A percentile compares a stretch with the other conserved stretches of the same genome.
phyloP scores from a whole-genome alignment of 176 grass and related monocot species.

The Zea luxurians region DNA sequence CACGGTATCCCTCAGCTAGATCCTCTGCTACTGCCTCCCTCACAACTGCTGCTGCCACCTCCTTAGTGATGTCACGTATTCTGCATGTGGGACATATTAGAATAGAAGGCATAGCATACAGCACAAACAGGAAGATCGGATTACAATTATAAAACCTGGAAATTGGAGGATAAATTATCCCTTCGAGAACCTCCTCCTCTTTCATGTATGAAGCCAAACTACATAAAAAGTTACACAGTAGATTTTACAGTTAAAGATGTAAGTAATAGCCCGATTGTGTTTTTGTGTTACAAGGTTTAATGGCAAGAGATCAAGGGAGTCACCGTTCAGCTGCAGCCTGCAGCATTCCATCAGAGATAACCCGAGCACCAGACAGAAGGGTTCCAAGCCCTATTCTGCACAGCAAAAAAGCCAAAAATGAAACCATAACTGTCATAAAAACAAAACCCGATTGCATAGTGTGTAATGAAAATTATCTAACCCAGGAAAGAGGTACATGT shows the following conservation, averaged over 20 bases:
- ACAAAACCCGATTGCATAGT: constrained; percentile 17
- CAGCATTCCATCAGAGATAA: constrained; percentile 97
- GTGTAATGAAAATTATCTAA: constrained; percentile 48
- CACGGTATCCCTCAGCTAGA: constrained; percentile 90
- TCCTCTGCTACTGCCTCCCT: constrained; percentile 93
- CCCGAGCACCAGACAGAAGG: constrained; percentile 83
- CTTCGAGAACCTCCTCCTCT: constrained; percentile 82
- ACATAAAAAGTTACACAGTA: constrained; percentile 25
- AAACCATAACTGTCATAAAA: constrained; percentile 35
- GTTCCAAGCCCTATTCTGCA: constrained; percentile 94
- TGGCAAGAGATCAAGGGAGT: constrained; percentile 29
- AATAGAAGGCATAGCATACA: constrained; percentile 21
- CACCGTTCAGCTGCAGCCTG: constrained; percentile 93
- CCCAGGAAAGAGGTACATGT: constrained; percentile 99
- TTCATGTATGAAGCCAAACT: constrained; percentile 97
- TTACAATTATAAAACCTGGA: constrained; percentile 59
- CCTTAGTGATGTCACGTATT: constrained; percentile 95
- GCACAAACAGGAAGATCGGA: constrained; percentile 26
- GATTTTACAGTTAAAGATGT: constrained; percentile 33
- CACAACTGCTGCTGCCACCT: constrained; percentile 87
- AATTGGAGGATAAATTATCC: constrained; percentile 91
- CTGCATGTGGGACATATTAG: constrained; percentile 45
- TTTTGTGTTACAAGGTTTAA: constrained; percentile 3
- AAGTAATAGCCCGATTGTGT: constrained; percentile 9
- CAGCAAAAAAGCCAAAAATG: constrained; percentile 10